These are phyloP conservation scores for Quercus phellos DNA, from an alignment of 331 rosid species.

Conservation along the genomic window DNA sequence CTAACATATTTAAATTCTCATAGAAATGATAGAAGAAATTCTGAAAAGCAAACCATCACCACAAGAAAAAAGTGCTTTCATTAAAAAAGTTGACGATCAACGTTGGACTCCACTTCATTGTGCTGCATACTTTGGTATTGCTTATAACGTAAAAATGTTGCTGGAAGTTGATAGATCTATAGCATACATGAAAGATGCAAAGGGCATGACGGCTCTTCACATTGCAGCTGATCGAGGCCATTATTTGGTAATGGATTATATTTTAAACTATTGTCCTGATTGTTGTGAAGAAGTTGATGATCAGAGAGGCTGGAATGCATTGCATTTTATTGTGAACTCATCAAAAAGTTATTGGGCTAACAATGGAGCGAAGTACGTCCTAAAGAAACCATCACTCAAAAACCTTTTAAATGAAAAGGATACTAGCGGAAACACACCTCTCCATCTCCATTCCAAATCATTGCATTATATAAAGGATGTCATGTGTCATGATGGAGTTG, in stretches of 20 bases:
- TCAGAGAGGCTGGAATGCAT: background rate
- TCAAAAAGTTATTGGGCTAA: background rate
- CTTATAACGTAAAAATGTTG: background rate
- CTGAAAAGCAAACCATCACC: background rate
- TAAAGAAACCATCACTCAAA: background rate
- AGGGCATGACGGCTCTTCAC: background rate
- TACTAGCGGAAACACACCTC: background rate
- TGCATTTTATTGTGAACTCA: background rate
- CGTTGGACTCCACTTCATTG: background rate
- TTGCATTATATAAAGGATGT: too few relatives aligned
- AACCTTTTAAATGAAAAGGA: background rate
- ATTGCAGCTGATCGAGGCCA: background rate
- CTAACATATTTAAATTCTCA: background rate
- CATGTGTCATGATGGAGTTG: too few relatives aligned
- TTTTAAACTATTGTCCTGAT: background rate
- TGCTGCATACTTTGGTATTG: background rate
- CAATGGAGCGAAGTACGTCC: accelerated
- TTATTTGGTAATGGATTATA: accelerated
- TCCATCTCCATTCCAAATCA: background rate
- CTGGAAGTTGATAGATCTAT: background rate
- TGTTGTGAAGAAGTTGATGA: background rate
- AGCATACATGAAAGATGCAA: background rate
- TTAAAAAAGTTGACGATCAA: background rate
- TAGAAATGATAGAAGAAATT: background rate
- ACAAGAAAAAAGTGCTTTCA: background rate